Conservation (phyloP, 306 rosid genomes). For the Quillaja saponaria region DNA sequence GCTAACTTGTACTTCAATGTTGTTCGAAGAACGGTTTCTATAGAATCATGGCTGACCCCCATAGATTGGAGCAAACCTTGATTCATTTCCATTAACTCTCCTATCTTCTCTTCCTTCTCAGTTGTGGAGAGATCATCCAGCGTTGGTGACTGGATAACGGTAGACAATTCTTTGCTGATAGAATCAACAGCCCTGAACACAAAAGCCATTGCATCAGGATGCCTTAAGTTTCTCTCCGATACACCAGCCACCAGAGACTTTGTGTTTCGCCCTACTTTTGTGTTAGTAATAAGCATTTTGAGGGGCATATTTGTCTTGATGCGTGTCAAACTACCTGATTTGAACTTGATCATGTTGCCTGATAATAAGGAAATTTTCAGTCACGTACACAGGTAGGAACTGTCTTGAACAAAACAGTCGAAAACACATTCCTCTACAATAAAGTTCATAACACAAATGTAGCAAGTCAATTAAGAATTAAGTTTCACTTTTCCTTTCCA, state of each 20-base stretch:
- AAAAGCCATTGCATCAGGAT: slow-evolving; percentile 72
- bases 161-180: slow-evolving; percentile 72
- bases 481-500: neutral
- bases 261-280: slow-evolving; percentile 91
- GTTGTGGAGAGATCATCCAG: slow-evolving; percentile 57
- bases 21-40: slow-evolving; percentile 85
- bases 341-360: slow-evolving; percentile 93
- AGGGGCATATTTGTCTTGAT: slow-evolving; percentile 60
- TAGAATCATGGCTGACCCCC: slow-evolving; percentile 89
- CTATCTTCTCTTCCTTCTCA: slow-evolving; percentile 78
- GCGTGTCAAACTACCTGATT: slow-evolving; percentile 62
- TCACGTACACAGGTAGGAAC: slow-evolving; percentile 20
- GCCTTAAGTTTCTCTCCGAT: slow-evolving; percentile 78
- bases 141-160: slow-evolving; percentile 63
- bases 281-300: slow-evolving; percentile 95
- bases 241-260: slow-evolving; percentile 96
- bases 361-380: slow-evolving; percentile 39
- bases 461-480: neutral
- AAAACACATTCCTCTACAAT: neutral
- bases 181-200: slow-evolving; percentile 88
- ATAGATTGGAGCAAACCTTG: slow-evolving; percentile 93
- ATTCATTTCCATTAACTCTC: slow-evolving; percentile 91
- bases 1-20: slow-evolving; percentile 78
- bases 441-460: neutral
- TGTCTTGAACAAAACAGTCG: neutral